Evolutionary conservation across 345 rosid genomes (phyloP).

Genomic region (Jatropha curcas): DNA sequence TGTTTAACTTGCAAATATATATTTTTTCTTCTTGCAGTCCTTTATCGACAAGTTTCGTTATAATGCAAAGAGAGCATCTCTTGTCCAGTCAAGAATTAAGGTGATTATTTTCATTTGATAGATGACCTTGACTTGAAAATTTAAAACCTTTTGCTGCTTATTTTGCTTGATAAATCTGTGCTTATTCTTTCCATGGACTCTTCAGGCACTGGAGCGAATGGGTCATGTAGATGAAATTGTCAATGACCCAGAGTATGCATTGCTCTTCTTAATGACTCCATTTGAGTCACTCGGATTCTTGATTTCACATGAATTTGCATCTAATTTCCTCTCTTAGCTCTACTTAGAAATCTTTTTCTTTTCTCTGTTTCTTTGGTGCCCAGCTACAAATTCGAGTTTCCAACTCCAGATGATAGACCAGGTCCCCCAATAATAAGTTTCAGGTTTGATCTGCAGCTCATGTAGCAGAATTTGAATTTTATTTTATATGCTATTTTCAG

Average conservation of each 20-base stretch:
- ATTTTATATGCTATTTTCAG: not conserved
- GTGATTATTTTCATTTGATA: constrained; percentile 35
- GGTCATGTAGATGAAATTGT: constrained; percentile 90
- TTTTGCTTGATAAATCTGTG: not conserved
- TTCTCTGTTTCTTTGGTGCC: constrained; percentile 25
- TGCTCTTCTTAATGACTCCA: constrained; percentile 19
- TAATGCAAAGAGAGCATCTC: constrained; percentile 99
- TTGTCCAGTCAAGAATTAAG: constrained; percentile 99
- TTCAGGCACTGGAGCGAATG: constrained; percentile 88
- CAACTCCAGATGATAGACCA: constrained; percentile 98
- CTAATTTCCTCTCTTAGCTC: not conserved
- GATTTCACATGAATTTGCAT: constrained; percentile 11
- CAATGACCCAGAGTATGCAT: constrained; percentile 91
- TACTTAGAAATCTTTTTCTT: not conserved
- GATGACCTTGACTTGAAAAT: constrained; percentile 13
- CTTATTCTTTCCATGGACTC: constrained; percentile 22
- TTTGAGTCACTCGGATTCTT: constrained; percentile 5
- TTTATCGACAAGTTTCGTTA: constrained; percentile 98
- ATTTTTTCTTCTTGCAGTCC: constrained; percentile 48
- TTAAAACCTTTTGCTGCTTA: not conserved
- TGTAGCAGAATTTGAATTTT: constrained; percentile 14
- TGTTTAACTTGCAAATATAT: constrained; percentile 19
- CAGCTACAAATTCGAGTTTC: constrained; percentile 99
- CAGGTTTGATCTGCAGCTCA: constrained; percentile 57
- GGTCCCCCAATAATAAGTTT: constrained; percentile 98